Evolutionary conservation across 2,329 filamentous ascomycete species (phyloP).

Genomic region (Hypoxylon sp.): DNA sequence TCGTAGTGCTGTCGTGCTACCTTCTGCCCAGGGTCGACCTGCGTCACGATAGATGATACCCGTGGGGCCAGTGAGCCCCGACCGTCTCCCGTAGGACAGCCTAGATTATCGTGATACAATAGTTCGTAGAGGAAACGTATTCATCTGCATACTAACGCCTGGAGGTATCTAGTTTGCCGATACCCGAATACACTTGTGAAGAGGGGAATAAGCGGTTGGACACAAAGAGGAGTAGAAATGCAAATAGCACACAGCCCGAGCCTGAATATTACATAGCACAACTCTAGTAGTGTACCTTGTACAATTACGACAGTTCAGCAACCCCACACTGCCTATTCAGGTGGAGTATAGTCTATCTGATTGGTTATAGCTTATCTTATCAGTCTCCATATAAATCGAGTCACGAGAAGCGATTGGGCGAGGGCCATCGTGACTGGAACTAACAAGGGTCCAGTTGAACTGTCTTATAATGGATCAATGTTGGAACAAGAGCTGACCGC

Average conservation of each 20-base stretch:
- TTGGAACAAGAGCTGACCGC: slow-evolving; percentile 18
- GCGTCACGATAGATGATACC: slow-evolving; percentile 36
- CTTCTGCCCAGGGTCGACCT: slow-evolving; percentile 38
- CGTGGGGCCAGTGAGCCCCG: slow-evolving; percentile 30
- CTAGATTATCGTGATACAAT: slow-evolving; percentile 8
- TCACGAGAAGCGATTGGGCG: slow-evolving; percentile 31
- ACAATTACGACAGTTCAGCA: slow-evolving; percentile 36
- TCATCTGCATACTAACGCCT: not conserved
- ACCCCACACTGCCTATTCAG: slow-evolving; percentile 27
- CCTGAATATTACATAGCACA: slow-evolving; percentile 23
- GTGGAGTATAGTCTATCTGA: slow-evolving; percentile 14
- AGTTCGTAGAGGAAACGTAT: slow-evolving; percentile 7
- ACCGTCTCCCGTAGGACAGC: slow-evolving; percentile 28
- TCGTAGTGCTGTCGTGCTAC: slow-evolving; percentile 37
- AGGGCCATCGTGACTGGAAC: slow-evolving; percentile 28
- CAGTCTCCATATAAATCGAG: slow-evolving; percentile 9
- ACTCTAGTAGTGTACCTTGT: no score
- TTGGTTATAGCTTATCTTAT: slow-evolving; percentile 40
- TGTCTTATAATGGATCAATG: slow-evolving; percentile 16
- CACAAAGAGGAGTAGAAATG: slow-evolving; percentile 11
- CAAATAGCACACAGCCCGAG: slow-evolving; percentile 9
- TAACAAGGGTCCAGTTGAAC: slow-evolving; percentile 14
- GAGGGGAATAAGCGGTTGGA: slow-evolving; percentile 12
- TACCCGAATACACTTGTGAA: slow-evolving; percentile 9
- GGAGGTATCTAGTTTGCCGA: slow-evolving; percentile 30